phyloP scores from a whole-genome alignment of 805 yeast genomes.

The Kuraishia ogatae region DNA sequence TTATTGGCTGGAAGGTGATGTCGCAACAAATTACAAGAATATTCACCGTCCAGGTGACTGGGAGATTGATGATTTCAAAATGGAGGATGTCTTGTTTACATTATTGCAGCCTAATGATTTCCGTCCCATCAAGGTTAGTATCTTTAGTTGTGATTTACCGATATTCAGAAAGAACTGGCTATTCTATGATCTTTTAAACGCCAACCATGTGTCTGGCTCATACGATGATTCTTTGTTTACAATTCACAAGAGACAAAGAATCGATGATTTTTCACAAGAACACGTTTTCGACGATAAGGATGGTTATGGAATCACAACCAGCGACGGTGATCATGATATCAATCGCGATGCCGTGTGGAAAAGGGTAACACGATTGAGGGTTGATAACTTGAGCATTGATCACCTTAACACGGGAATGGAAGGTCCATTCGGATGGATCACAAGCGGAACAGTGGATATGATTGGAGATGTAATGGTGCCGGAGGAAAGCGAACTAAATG shows the following conservation, averaged over 20 bases:
- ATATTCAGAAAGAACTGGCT: constrained; percentile 87
- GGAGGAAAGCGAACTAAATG: constrained; percentile 37
- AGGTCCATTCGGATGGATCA: constrained; percentile 98
- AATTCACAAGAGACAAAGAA: constrained; percentile 66
- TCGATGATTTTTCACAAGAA: constrained; percentile 34
- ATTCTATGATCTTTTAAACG: constrained; percentile 77
- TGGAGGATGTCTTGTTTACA: constrained; percentile 82
- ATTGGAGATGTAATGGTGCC: constrained; percentile 86
- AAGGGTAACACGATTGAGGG: constrained; percentile 67
- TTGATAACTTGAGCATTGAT: constrained; percentile 79
- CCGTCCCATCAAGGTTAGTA: constrained; percentile 77
- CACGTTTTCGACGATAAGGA: constrained; percentile 9
- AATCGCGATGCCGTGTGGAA: constrained; percentile 28
- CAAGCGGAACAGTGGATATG: constrained; percentile 87
- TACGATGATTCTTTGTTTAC: constrained; percentile 93
- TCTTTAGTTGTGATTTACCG: constrained; percentile 80
- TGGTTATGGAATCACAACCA: constrained; percentile 4
- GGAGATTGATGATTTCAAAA: constrained; percentile 72
- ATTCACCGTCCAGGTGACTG: constrained; percentile 81
- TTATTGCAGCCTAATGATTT: constrained; percentile 74
- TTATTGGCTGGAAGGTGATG: constrained; percentile 71
- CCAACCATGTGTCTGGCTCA: constrained; percentile 79
- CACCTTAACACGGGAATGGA: constrained; percentile 84
- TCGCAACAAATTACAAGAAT: constrained; percentile 70
- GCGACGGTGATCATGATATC: not conserved